Evolutionary conservation across 139 green algal species (phyloP), one percentile per base, ranked within the genome.

Genomic region (Microglena sp.): DNA sequence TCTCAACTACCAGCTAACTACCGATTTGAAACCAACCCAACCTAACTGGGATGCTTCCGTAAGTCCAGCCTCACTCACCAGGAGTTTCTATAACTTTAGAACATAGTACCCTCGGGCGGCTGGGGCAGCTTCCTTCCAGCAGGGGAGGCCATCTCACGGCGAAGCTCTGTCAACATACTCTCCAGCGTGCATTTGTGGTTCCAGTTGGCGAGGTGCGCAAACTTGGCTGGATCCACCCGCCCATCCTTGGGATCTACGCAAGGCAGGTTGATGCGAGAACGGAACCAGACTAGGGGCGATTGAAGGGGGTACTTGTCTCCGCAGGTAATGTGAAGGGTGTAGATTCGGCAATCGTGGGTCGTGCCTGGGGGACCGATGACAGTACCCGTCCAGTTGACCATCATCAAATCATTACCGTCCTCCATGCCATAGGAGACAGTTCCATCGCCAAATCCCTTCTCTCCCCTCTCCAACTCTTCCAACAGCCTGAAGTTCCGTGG

Each of bases 371-470:
- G 92, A 0, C 94, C 94, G 62, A 99, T 94, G 62, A 99, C 97
- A 5, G 94, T 97, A 22, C 94, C 92, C 5, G 83, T 96, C 94
- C 94, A 99, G 77, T 85, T 83, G 26, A 79, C 75, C 91, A 99
- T 96, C 4, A 90, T 64, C 55, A 95, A 77, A 59, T 93, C 82
- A 18, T 89, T 84, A 29, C 65, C 50, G 61, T 95, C 89, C 31
- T 94, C 89, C 87, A 99, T 90, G 29, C 93, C 93, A 82, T 99
- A 99, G 33, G 72, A 89, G 7, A 99, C 94, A 0, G 86, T 92
- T 30, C 94, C 92, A 76, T 99, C 93, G 4, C 92, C 93, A 57
- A 96, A 88, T 36, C 92, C 93, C 65, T 92, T 95, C 70, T 97
- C 92, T 2, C 92, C 87, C 62, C 91, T 85, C 62, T 99, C 93